phyloP scores from a whole-genome alignment of 106 monocot genomes.

The Platanthera guangdongensis region DNA sequence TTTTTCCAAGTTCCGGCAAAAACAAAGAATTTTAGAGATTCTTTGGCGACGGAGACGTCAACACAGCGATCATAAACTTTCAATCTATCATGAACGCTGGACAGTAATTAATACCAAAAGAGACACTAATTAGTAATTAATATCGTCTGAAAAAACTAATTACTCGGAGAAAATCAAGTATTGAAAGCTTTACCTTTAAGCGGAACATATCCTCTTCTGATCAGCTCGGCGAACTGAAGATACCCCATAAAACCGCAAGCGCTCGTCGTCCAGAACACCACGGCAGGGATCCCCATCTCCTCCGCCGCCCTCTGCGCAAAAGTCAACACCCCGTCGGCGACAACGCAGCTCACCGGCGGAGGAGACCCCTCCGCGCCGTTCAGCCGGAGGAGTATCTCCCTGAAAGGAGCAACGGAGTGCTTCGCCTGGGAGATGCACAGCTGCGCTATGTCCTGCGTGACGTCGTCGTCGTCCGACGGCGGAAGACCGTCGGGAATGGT shows the following conservation, averaged over 20 bases:
- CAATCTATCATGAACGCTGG: too few species aligned
- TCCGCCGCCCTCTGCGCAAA: constrained; percentile 18
- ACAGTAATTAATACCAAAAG: too few species aligned
- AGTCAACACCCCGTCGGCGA: constrained; percentile 25
- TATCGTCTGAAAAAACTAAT: too few species aligned
- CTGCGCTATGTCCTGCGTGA: constrained; percentile 34
- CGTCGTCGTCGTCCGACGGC: constrained; percentile 25
- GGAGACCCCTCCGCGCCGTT: constrained; percentile 2
- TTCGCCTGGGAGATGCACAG: constrained; percentile 28
- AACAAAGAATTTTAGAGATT: too few species aligned
- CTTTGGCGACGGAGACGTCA: too few species aligned
- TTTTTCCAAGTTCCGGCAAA: too few species aligned
- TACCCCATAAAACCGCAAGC: constrained; percentile 31
- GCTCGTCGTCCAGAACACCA: constrained; percentile 31
- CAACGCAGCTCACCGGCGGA: constrained; percentile 18
- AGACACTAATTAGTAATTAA: too few species aligned
- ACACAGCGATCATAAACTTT: too few species aligned
- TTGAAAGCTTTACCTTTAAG: constrained; percentile 15
- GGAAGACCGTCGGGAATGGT: constrained; percentile 50
- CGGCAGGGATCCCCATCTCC: constrained; percentile 22
- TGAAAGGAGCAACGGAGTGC: constrained; percentile 25
- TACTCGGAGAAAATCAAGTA: neutral
- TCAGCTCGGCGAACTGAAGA: constrained; percentile 16
- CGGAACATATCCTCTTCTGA: constrained; percentile 18
- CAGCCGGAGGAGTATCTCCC: constrained; percentile 32